Conservation (phyloP, 1,284 basidiomycete genomes). For the Agroathelia rolfsii region DNA sequence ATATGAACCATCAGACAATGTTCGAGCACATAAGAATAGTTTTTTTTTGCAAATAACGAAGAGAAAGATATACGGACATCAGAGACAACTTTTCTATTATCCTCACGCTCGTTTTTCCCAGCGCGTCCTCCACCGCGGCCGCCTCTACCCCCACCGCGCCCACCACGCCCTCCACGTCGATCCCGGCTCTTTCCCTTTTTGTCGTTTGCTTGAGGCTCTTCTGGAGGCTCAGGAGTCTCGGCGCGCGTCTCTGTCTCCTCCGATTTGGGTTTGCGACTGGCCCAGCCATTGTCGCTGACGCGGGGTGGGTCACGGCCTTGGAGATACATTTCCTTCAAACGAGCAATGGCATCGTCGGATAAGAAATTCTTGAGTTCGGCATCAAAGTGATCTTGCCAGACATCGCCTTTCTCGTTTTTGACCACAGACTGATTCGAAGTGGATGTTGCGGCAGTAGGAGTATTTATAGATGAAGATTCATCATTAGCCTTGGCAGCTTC, state of each 20-base stretch:
- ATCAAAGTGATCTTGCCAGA: slow-evolving; percentile 61
- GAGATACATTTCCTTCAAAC: slow-evolving; percentile 62
- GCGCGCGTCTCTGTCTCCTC: slow-evolving; percentile 12
- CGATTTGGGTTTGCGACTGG: slow-evolving; percentile 29
- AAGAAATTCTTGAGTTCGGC: slow-evolving; percentile 50
- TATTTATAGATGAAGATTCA: neutral
- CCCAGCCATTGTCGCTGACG: slow-evolving; percentile 62
- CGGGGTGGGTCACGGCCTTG: slow-evolving; percentile 68
- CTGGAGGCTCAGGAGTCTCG: slow-evolving; percentile 13
- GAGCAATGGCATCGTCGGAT: slow-evolving; percentile 46
- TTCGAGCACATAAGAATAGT: slow-evolving; percentile 14
- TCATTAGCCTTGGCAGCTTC: slow-evolving; percentile 4
- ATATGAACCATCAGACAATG: slow-evolving; percentile 8
- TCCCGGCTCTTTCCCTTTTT: slow-evolving; percentile 27
- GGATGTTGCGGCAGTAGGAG: neutral
- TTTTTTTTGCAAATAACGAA: no score
- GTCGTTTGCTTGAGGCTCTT: slow-evolving; percentile 19
- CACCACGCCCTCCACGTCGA: slow-evolving; percentile 32
- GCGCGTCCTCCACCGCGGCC: slow-evolving; percentile 28
- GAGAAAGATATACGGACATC: slow-evolving; percentile 44
- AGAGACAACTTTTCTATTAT: slow-evolving; percentile 67
- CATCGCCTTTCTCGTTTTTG: slow-evolving; percentile 17
- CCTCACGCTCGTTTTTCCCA: slow-evolving; percentile 39
- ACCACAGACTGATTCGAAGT: neutral
- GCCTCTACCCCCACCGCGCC: slow-evolving; percentile 35